Base-by-base conservation (phyloP, 345 rosid genomes). In the Adansonia digitata region DNA sequence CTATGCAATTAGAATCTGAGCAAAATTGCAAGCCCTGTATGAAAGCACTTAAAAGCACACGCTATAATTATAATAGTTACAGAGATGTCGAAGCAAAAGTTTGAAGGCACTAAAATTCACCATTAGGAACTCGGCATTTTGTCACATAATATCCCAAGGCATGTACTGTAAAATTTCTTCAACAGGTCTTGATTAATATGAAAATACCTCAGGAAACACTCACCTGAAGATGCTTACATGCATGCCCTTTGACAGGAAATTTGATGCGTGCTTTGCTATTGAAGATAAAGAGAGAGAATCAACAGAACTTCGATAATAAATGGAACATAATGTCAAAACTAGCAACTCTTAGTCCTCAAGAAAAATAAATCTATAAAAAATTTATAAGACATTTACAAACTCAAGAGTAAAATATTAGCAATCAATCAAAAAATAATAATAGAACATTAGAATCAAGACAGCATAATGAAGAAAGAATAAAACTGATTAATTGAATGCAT, bases 181-280 rank as follows among this genome's bases (percentile, higher is more conserved):
- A 63, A 63, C 4, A 45, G 4, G 14, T 68, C 43, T 26, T 15
- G 11, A 45, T 26, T 14, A 67, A 73, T 61, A 27, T 20, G n/a
- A 75, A 34, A 66, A 5, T 39, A 69, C 43, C 73, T 48, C 8
- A 17, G 14, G 59, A 48, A 51, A 45, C 31, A 76, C 83, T 86
- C 75, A 93, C 99, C 97, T 91, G 99, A 81, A 82, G 93, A 86
- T 95, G 99, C 78, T 88, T 95, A 83, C 99, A 95, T 26, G 89
- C 85, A 74, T 81, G 85, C 67, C 99, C 98, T 85, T 93, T 95
- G 73, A 90, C 89, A 62, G 99, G 99, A 77, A 81, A 79, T 80
- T 75, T 84, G 82, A 95, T 95, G 20, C 92, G 93, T 18, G 78
- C 80, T 67, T 81, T 79, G 82, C 98, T 95, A 92, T 85, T 79